Conservation (phyloP, 2,329 filamentous ascomycete species). For the Chaetomiaceae sp. region DNA sequence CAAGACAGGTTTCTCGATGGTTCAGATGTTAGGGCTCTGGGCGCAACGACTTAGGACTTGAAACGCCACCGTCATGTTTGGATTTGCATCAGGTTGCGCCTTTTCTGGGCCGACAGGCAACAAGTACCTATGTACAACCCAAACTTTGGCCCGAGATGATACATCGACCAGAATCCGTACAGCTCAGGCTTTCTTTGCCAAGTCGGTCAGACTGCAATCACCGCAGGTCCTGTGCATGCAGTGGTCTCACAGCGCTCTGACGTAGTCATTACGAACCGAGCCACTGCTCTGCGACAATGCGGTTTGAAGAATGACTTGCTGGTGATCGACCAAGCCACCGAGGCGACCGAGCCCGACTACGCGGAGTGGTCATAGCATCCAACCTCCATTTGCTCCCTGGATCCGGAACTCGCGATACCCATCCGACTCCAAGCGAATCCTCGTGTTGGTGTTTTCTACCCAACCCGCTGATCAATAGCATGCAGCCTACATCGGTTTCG, state of each 20-base stretch:
- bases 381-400: not conserved
- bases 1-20: no score
- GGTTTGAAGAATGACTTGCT: not conserved
- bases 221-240: slow-evolving; percentile 5
- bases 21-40: no score
- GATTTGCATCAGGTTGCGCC: no score
- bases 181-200: not conserved
- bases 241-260: not conserved
- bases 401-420: not conserved
- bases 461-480: not conserved
- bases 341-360: not conserved
- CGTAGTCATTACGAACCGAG: not conserved
- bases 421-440: not conserved
- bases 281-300: not conserved
- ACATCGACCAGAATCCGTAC: no score
- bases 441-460: no score
- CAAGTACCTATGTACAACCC: no score
- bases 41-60: no score
- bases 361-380: not conserved
- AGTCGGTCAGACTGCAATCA: slow-evolving; percentile 9
- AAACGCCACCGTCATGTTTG: no score
- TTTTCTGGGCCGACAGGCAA: no score
- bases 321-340: not conserved
- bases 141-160: no score
- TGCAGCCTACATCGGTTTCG: not conserved